Evolutionary conservation across 106 monocot genomes (phyloP), one percentile per base, ranked within the genome.

Genomic region (Ottelia alismoides): DNA sequence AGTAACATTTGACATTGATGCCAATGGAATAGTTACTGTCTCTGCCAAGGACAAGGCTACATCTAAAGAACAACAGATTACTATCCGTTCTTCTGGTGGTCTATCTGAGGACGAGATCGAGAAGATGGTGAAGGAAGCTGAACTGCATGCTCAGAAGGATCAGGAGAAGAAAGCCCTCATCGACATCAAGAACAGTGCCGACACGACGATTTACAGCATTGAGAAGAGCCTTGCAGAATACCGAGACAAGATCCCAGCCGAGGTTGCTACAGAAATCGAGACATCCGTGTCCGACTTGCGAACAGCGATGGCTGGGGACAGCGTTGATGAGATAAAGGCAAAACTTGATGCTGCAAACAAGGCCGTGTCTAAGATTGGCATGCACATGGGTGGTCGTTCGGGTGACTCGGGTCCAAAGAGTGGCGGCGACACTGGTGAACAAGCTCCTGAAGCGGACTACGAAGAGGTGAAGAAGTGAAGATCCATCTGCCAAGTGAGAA

Each of bases 121-220:
- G 21, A 64, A 64, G 53, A 64, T 64, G 64, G 64, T 64, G 53
- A 52, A 52, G 27, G 64, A 64, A 27, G 64, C 64, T 25, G 64
- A 64, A 53, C 40, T 53, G 31, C 64, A 64, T 44, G 64, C 64
- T 11, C 64, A 64, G 35, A 64, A 44, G 35, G 64, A 64, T 52
- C 64, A 64, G 64, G 64, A 64, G 24, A 64, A 52, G 64, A 64
- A 64, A 18, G 64, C 64, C 0, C 31, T 64, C 14, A 53, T 64
- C 25, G 64, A 64, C 25, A 64, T 64, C 2, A 49, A 31, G 12
- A 64, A 64, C 64, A 64, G 43, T 26, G 64, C 64, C 10, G 64
- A 64, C 25, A 64, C 64, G 11, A 44, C 64, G 22, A 64, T 64
- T 16, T 64, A 64, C 64, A 52, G 52, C 43, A 64, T 64, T 11